These are phyloP conservation scores for Pholiota adiposa DNA, from an alignment of 1,284 basidiomycete species.

Conservation along the genomic window DNA sequence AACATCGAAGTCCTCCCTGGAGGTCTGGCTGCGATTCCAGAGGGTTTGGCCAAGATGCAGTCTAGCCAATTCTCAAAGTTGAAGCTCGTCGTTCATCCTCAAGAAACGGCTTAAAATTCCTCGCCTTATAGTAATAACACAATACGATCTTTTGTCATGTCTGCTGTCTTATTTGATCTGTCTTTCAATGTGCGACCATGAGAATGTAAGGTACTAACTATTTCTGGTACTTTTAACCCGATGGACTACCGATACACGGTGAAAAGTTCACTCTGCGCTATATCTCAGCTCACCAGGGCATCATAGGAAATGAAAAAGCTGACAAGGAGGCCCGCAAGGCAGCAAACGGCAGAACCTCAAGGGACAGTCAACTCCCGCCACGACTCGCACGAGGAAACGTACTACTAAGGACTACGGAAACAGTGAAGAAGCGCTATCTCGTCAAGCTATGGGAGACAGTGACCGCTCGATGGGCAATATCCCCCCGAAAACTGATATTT, in stretches of 20 bases:
- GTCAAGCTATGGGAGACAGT: too few relatives aligned
- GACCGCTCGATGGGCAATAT: neutral
- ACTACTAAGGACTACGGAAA: too few relatives aligned
- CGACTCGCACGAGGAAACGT: neutral
- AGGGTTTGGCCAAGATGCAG: conserved; percentile 44
- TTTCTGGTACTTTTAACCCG: too few relatives aligned
- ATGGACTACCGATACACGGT: neutral
- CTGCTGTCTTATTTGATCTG: too few relatives aligned
- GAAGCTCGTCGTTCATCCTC: conserved; percentile 51
- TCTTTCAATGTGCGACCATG: too few relatives aligned
- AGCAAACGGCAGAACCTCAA: neutral
- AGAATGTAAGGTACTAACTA: neutral
- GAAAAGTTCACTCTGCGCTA: neutral
- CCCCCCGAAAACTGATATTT: neutral
- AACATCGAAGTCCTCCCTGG: conserved; percentile 44
- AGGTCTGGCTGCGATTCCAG: conserved; percentile 48
- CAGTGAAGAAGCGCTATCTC: too few relatives aligned
- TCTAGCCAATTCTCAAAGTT: conserved; percentile 44
- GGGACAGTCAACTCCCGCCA: neutral
- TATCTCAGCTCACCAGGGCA: conserved; percentile 6
- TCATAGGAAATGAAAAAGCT: conserved; percentile 8
- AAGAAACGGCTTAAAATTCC: neutral
- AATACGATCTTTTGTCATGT: neutral
- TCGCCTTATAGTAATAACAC: too few relatives aligned
- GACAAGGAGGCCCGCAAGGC: conserved; percentile 7